A percentile compares a stretch with the other conserved stretches of the same genome.
Evolutionary conservation across 805 yeast species (phyloP).

Genomic region (Barnettozyma pratensis): DNA sequence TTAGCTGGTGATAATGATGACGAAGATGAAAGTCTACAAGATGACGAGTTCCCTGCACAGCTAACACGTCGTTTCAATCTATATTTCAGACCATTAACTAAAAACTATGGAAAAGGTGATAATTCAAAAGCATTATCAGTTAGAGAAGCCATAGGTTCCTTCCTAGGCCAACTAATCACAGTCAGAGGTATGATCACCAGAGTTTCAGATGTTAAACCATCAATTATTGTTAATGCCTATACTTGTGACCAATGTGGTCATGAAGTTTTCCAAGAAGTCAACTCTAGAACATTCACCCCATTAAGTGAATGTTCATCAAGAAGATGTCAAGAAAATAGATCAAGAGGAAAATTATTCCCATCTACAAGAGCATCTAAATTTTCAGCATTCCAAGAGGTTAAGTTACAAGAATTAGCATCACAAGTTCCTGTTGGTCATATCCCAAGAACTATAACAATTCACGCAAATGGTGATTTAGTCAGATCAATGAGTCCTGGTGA

Average conservation of each 20-base stretch:
- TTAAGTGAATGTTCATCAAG: constrained; percentile 78
- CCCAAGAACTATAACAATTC: constrained; percentile 81
- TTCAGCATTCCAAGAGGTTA: constrained; percentile 90
- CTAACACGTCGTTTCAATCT: constrained; percentile 82
- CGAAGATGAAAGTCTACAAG: constrained; percentile 27
- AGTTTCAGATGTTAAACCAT: constrained; percentile 94
- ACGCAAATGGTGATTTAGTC: constrained; percentile 88
- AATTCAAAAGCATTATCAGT: constrained; percentile 62
- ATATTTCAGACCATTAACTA: constrained; percentile 78
- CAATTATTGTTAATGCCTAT: constrained; percentile 86
- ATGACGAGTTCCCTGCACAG: constrained; percentile 69
- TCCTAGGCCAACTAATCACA: constrained; percentile 82
- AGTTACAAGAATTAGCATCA: constrained; percentile 87
- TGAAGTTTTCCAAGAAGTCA: constrained; percentile 95
- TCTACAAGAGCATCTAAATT: constrained; percentile 95
- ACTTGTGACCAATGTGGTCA: constrained; percentile 97
- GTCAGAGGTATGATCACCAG: constrained; percentile 93
- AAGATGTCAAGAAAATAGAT: constrained; percentile 71
- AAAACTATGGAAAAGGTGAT: constrained; percentile 21
- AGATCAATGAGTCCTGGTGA: constrained; percentile 92
- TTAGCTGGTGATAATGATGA: constrained; percentile 23
- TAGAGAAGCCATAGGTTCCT: constrained; percentile 79
- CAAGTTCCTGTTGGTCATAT: constrained; percentile 99
- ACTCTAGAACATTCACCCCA: constrained; percentile 81
- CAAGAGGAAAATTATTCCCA: constrained; percentile 86